Evolutionary conservation across 257 asterid genomes (phyloP).

Genomic region (Ehretia macrophylla): DNA sequence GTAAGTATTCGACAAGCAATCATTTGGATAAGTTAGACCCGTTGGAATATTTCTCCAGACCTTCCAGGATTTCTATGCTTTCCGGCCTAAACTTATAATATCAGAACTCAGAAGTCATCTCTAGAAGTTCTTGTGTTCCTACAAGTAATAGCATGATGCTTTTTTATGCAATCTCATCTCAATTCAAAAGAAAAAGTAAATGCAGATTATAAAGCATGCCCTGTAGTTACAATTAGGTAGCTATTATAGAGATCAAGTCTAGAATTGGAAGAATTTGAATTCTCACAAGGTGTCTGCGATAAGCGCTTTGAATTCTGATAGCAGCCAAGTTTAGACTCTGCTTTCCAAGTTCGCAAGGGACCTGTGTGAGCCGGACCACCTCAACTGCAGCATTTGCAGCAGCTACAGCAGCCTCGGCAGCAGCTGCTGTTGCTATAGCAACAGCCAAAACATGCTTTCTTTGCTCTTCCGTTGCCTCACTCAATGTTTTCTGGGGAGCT

Average conservation of each 20-base stretch:
- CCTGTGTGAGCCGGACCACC: conserved; percentile 65
- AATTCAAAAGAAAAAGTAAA: no score
- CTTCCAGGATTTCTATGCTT: no score
- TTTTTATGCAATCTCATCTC: no score
- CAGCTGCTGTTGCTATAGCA: conserved; percentile 79
- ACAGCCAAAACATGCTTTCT: conserved; percentile 65
- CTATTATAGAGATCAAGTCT: background rate
- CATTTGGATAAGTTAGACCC: no score
- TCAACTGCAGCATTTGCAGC: conserved; percentile 93
- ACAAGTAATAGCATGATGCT: no score
- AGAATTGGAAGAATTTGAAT: background rate
- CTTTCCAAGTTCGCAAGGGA: conserved; percentile 27
- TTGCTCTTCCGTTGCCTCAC: conserved; percentile 65
- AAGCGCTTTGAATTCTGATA: conserved; percentile 59
- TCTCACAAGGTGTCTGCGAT: conserved; percentile 75
- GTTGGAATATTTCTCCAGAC: no score
- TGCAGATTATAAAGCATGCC: no score
- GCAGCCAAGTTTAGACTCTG: conserved; percentile 33
- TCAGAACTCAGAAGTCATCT: no score
- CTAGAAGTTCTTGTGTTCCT: no score
- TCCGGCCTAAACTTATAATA: no score
- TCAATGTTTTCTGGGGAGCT: conserved; percentile 41
- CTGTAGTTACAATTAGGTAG: no score
- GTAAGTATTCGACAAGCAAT: no score
- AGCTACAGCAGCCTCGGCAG: conserved; percentile 87